phyloP scores from a whole-genome alignment of 768 basidiomycete species.

The Pleurotus eryngii region DNA sequence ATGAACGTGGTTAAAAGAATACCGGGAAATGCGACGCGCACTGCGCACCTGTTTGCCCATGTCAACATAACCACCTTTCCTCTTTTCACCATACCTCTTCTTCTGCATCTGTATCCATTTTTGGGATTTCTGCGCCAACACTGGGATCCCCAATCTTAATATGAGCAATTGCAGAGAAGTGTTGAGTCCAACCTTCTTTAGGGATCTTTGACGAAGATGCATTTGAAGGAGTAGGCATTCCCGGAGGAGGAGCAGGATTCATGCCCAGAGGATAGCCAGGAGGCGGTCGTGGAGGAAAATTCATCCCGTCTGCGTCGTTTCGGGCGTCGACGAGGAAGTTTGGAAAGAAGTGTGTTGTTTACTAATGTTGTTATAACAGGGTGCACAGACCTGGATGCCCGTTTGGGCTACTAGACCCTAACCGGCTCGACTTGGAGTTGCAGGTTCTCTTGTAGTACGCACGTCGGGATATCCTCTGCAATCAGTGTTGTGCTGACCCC shows the following conservation, averaged over 20 bases:
- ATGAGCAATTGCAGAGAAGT: conserved; percentile 9
- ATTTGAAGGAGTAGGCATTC: conserved; percentile 41
- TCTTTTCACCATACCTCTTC: conserved; percentile 88
- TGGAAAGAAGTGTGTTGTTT: conserved; percentile 1
- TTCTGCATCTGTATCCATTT: conserved; percentile 96
- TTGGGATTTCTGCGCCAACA: conserved; percentile 86
- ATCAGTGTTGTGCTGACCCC: too few relatives aligned
- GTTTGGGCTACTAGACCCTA: too few relatives aligned
- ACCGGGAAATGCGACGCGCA: conserved; percentile 11
- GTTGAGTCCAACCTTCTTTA: conserved; percentile 36
- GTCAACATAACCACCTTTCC: conserved; percentile 85
- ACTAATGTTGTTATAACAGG: neutral
- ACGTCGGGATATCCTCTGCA: too few relatives aligned
- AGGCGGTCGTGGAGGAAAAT: conserved; percentile 52
- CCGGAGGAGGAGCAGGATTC: conserved; percentile 44
- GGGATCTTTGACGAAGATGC: conserved; percentile 42
- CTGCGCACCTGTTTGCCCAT: conserved; percentile 81
- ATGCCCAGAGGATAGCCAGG: conserved; percentile 38
- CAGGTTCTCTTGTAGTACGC: too few relatives aligned
- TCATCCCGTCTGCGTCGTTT: conserved; percentile 30
- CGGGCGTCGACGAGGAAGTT: neutral
- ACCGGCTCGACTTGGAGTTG: too few relatives aligned
- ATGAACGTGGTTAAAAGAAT: conserved; percentile 16
- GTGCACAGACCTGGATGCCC: neutral
- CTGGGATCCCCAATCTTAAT: conserved; percentile 22